A percentile compares a stretch with the other conserved stretches of the same genome.
These are phyloP conservation scores for Aschersonia sp. DNA, from an alignment of 2,329 filamentous ascomycete species.

Conservation along the genomic window DNA sequence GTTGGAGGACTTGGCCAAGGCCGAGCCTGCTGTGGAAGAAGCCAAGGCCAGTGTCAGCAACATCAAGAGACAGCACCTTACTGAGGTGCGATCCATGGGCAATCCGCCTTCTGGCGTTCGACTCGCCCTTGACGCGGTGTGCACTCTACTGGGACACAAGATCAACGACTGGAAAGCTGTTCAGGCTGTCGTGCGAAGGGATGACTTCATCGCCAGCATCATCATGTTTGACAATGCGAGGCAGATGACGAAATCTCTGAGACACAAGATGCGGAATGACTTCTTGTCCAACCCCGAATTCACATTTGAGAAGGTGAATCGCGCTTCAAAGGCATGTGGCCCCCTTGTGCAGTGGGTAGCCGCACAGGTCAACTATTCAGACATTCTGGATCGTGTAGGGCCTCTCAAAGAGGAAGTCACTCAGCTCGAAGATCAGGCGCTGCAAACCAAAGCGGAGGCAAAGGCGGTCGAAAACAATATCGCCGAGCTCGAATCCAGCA, in stretches of 20 bases:
- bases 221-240: conserved; percentile 92
- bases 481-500: conserved; percentile 70
- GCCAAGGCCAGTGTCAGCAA: conserved; percentile 94
- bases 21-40: conserved; percentile 84
- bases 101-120: conserved; percentile 84
- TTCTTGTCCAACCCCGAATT: conserved; percentile 90
- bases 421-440: conserved; percentile 71
- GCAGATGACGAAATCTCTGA: conserved; percentile 75
- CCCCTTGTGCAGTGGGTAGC: conserved; percentile 94
- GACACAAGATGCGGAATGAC: conserved; percentile 82
- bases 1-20: conserved; percentile 71
- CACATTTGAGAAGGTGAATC: conserved; percentile 90
- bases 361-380: conserved; percentile 95
- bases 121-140: conserved; percentile 89
- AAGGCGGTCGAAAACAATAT: conserved; percentile 85
- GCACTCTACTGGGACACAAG: conserved; percentile 82
- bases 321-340: conserved; percentile 91
- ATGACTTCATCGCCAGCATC: conserved; percentile 97
- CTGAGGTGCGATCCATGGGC: conserved; percentile 93
- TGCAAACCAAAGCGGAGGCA: conserved; percentile 87
- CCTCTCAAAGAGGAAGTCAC: conserved; percentile 83
- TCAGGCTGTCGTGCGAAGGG: conserved; percentile 72
- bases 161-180: conserved; percentile 85
- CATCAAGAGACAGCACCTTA: conserved; percentile 94
- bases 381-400: conserved; percentile 86